These are phyloP conservation scores for Priceomyces fermenticarens DNA, from an alignment of 805 yeast genomes.

Conservation along the genomic window DNA sequence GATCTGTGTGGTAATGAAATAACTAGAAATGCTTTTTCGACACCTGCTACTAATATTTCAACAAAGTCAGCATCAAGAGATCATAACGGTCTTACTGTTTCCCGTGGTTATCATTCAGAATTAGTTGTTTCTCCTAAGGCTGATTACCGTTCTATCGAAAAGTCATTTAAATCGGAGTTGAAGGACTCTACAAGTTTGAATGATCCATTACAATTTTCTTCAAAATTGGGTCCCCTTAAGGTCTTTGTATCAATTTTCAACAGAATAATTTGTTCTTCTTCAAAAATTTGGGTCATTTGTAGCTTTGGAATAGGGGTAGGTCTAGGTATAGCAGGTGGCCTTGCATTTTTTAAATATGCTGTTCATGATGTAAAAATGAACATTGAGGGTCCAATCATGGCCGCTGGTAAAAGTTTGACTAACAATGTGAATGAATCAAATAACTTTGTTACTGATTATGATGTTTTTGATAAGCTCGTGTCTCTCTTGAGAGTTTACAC, in stretches of 20 bases:
- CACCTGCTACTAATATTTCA: neutral
- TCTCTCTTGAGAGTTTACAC: slow-evolving; percentile 3
- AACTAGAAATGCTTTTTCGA: neutral
- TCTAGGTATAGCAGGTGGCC: slow-evolving; percentile 29
- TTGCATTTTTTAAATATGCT: slow-evolving; percentile 12
- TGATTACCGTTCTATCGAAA: slow-evolving; percentile 28
- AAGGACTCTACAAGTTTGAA: slow-evolving; percentile 18
- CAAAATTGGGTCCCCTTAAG: slow-evolving; percentile 19
- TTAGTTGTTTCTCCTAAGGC: slow-evolving; percentile 18
- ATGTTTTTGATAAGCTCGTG: slow-evolving; percentile 6
- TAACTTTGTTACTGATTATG: slow-evolving; percentile 1
- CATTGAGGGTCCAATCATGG: neutral
- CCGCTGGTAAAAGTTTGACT: slow-evolving; percentile 1
- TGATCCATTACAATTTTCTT: slow-evolving; percentile 31
- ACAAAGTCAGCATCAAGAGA: neutral
- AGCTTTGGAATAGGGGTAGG: slow-evolving; percentile 38
- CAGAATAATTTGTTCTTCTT: slow-evolving; percentile 8
- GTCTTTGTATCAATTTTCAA: slow-evolving; percentile 13
- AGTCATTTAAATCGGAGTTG: slow-evolving; percentile 26
- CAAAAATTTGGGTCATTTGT: slow-evolving; percentile 23
- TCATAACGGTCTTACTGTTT: neutral
- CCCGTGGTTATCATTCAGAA: slow-evolving; percentile 16
- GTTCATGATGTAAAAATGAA: neutral
- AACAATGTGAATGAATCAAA: neutral
- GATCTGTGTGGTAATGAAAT: slow-evolving; percentile 2